These are phyloP conservation scores for Dendrostoma leiphaemia DNA, from an alignment of 2,329 filamentous ascomycete species.

Conservation along the genomic window DNA sequence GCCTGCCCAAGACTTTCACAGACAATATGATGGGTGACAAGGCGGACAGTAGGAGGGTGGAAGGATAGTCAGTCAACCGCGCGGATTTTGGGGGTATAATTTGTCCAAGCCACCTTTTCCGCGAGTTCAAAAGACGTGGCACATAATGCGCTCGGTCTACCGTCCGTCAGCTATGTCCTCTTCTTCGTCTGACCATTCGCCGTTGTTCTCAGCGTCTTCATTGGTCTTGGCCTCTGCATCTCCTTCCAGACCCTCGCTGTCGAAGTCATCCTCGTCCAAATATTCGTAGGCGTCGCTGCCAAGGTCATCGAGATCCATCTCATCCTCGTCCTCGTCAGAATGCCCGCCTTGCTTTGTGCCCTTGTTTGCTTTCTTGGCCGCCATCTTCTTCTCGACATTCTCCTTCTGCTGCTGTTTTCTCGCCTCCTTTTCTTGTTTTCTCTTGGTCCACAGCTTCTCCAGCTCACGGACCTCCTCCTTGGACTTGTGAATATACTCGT, in stretches of 20 bases:
- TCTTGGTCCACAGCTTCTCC: slow-evolving; percentile 79
- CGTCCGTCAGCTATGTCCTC: slow-evolving; percentile 32
- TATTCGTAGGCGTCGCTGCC: slow-evolving; percentile 36
- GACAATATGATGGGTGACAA: neutral
- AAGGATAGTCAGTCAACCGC: neutral
- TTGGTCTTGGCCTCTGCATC: slow-evolving; percentile 50
- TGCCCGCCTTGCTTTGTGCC: slow-evolving; percentile 39
- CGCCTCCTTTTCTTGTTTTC: slow-evolving; percentile 76
- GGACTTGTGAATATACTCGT: slow-evolving; percentile 88
- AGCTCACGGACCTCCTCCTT: slow-evolving; percentile 73
- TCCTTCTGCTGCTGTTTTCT: slow-evolving; percentile 80
- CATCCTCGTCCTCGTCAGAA: slow-evolving; percentile 32
- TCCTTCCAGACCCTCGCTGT: slow-evolving; percentile 49
- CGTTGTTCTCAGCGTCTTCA: slow-evolving; percentile 46
- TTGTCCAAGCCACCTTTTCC: neutral
- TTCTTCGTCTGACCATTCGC: slow-evolving; percentile 52
- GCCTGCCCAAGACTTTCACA: neutral
- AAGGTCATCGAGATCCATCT: slow-evolving; percentile 34
- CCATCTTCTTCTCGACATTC: slow-evolving; percentile 85
- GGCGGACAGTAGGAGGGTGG: neutral
- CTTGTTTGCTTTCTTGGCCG: slow-evolving; percentile 32
- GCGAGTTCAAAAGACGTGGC: neutral
- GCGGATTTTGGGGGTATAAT: slow-evolving; percentile 1
- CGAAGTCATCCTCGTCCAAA: slow-evolving; percentile 46
- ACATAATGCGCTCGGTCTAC: neutral